Evolutionary conservation across 23 red algal genomes (phyloP).

Genomic region (Pyropia yezoensis): DNA sequence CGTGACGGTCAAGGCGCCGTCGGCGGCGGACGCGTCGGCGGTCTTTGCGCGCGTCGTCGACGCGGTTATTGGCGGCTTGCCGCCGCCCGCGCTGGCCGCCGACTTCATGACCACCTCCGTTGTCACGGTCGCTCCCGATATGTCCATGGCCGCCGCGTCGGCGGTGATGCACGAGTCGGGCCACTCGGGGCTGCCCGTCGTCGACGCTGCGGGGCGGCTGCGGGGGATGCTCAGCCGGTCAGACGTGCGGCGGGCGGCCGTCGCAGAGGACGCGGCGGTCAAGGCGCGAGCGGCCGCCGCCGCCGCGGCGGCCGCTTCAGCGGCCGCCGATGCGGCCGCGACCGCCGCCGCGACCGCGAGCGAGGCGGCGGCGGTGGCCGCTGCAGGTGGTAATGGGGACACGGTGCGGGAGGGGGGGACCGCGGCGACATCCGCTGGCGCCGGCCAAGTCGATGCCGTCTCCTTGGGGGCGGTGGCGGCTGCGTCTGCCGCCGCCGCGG

Average conservation of each 20-base stretch:
- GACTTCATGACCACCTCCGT: slow-evolving; percentile 49
- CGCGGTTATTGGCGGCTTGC: slow-evolving; percentile 18
- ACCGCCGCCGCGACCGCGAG: too few species aligned
- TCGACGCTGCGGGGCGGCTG: slow-evolving; percentile 9
- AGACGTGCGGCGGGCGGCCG: slow-evolving; percentile 10
- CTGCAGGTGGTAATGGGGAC: too few species aligned
- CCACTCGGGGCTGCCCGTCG: slow-evolving; percentile 41
- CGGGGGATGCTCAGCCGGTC: slow-evolving; percentile 33
- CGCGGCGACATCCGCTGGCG: too few species aligned
- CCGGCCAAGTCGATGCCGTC: too few species aligned
- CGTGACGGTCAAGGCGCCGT: slow-evolving; percentile 15
- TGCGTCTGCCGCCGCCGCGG: too few species aligned
- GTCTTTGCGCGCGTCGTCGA: slow-evolving; percentile 17
- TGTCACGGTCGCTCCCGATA: slow-evolving; percentile 19
- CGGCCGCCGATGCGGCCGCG: too few species aligned
- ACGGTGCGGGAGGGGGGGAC: too few species aligned
- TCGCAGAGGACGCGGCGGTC: too few species aligned
- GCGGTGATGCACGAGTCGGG: slow-evolving; percentile 30
- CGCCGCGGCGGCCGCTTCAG: too few species aligned
- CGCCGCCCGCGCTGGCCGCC: slow-evolving; percentile 15
- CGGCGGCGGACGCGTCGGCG: slow-evolving; percentile 18
- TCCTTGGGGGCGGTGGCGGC: too few species aligned
- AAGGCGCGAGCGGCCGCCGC: too few species aligned
- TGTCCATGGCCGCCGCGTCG: slow-evolving; percentile 5
- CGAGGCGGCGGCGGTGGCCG: too few species aligned